Percentiles rank a stretch among this genome's conserved stretches.
phyloP scores from a whole-genome alignment of 805 yeast species.

The Kluyveromyces dobzhanskii region DNA sequence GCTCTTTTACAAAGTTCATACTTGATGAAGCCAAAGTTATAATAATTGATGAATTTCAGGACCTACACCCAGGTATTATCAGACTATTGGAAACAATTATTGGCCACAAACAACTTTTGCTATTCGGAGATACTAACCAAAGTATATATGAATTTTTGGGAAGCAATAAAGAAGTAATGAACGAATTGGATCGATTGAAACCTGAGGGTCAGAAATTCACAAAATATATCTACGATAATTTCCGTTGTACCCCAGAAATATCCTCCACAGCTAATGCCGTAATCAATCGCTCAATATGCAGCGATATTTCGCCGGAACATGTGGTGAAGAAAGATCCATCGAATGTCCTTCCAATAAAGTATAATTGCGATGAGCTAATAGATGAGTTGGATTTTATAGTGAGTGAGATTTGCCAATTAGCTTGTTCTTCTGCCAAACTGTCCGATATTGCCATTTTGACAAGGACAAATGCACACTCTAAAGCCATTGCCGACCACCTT shows the following conservation, averaged over 20 bases:
- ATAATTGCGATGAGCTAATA: slow-evolving; percentile 8
- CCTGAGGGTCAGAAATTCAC: slow-evolving; percentile 16
- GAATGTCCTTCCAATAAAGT: slow-evolving; percentile 11
- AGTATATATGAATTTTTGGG: slow-evolving; percentile 63
- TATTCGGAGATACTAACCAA: slow-evolving; percentile 69
- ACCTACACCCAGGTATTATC: slow-evolving; percentile 45
- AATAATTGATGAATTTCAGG: slow-evolving; percentile 70
- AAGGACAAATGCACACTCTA: slow-evolving; percentile 43
- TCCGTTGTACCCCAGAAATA: slow-evolving; percentile 55
- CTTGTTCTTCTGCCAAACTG: slow-evolving; percentile 19
- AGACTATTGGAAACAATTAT: slow-evolving; percentile 36
- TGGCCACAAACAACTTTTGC: slow-evolving; percentile 41
- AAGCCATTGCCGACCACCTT: slow-evolving; percentile 32
- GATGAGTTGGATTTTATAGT: slow-evolving; percentile 19
- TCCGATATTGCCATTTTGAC: slow-evolving; percentile 44
- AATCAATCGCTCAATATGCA: slow-evolving; percentile 3
- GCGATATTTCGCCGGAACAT: background rate
- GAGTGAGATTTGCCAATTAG: slow-evolving; percentile 17
- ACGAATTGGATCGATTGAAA: slow-evolving; percentile 13
- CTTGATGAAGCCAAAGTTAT: slow-evolving; percentile 31
- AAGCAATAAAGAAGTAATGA: slow-evolving; percentile 32
- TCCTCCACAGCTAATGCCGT: slow-evolving; percentile 34
- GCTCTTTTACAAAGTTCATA: slow-evolving; percentile 10
- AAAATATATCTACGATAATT: slow-evolving; percentile 41
- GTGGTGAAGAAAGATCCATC: slow-evolving; percentile 13